phyloP scores from a whole-genome alignment of 1,284 basidiomycete species.

The Somion occarium region DNA sequence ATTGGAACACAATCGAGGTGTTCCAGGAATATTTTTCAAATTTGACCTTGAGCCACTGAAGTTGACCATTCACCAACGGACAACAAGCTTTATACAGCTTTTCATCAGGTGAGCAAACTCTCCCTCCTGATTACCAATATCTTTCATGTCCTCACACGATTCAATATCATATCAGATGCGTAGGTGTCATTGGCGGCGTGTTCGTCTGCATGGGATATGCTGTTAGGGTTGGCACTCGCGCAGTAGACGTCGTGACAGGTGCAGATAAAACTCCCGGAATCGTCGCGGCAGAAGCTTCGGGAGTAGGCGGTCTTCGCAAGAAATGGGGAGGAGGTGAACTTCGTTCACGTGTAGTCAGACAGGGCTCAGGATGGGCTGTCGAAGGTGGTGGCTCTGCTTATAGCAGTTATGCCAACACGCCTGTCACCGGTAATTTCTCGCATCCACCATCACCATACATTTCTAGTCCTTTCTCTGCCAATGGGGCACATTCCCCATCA shows the following conservation, averaged over 20 bases:
- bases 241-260: constrained; percentile 64
- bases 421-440: constrained; percentile 29
- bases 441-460: constrained; percentile 31
- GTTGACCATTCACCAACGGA: constrained; percentile 83
- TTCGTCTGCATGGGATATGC: constrained; percentile 80
- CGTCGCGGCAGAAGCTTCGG: constrained; percentile 58
- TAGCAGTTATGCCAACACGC: constrained; percentile 35
- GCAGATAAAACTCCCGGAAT: constrained; percentile 50
- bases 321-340: constrained; percentile 45
- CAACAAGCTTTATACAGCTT: constrained; percentile 77
- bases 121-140: neutral
- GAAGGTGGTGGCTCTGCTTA: constrained; percentile 38
- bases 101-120: constrained; percentile 60
- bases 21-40: constrained; percentile 95
- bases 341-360: constrained; percentile 37
- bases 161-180: constrained; percentile 37
- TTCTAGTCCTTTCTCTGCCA: constrained; percentile 10
- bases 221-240: constrained; percentile 60
- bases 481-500: constrained; percentile 10
- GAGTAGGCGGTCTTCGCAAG: constrained; percentile 40
- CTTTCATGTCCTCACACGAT: neutral
- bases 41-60: constrained; percentile 92
- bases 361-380: constrained; percentile 40
- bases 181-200: constrained; percentile 77
- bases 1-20: constrained; percentile 73